Evolutionary conservation across 2,329 filamentous ascomycete species (phyloP), one percentile per base, ranked within the genome.

Genomic region (Cadophora malorum): DNA sequence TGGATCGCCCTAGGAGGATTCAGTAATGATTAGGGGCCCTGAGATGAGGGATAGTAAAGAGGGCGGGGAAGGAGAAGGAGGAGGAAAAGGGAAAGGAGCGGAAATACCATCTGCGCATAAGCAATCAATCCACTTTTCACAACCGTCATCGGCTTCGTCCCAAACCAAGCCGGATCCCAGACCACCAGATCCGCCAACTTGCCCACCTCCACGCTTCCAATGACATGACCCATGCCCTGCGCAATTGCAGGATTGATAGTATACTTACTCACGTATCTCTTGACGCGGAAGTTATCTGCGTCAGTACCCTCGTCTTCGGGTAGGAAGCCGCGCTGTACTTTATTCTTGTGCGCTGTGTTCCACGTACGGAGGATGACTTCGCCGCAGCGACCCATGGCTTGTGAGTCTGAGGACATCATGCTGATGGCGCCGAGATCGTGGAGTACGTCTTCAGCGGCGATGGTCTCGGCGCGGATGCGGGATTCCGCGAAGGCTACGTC

Each of bases 281-380:
- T 97, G 7, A 97, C 95, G 50, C 95, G 84, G 81, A 93, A 94
- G 79, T 98, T 98, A 77, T 98, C 95, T 0, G 91, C 93, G 12
- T 84, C 90, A 0, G 91, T 90, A 25, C 86, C 92, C 71, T 90
- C 84, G 75, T 98, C 95, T 81, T 97, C 92, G 7, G 86, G 83
- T 33, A 98, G 81, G 0, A 80, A 77, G 0, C 95, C 95, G 9
- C 94, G 87, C 81, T 97, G 94, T 21, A 90, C 78, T 80, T 97
- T 97, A 79, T 98, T 98, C 86, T 97, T 97, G 81, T 97, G 93
- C 0, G 95, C 95, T 2, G 95, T 98, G 80, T 97, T 94, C 95
- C 95, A 98, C 0, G 95, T 97, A 14, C 95, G 88, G 28, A 96
- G 84, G 69, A 98, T 88, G 64, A 98, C 95, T 82, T 98, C 95